A percentile compares a stretch with the other conserved stretches of the same genome.
Evolutionary conservation across 371 early-diverging fungal species (phyloP).

Genomic region (Mortierella polycephala): DNA sequence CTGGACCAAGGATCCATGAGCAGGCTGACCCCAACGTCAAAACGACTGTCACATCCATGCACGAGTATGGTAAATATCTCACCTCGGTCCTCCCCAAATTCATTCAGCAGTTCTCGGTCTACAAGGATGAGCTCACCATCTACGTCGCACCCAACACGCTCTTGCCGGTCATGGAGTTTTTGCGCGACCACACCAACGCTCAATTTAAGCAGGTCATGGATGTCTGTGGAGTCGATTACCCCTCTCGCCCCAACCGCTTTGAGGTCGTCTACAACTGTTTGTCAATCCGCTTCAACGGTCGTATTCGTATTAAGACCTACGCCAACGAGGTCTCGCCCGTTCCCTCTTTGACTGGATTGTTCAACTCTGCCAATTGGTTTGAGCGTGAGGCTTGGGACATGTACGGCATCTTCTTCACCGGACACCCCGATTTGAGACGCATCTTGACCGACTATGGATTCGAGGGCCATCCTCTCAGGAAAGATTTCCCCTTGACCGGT

Average conservation of each 20-base stretch:
- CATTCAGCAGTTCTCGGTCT: conserved; percentile 96
- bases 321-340: conserved; percentile 92
- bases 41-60: conserved; percentile 58
- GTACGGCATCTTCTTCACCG: conserved; percentile 96
- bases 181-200: conserved; percentile 92
- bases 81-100: conserved; percentile 91
- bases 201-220: conserved; percentile 95
- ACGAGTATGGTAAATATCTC: conserved; percentile 92
- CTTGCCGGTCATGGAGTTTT: conserved; percentile 83
- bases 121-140: conserved; percentile 97
- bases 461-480: conserved; percentile 96
- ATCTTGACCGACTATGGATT: conserved; percentile 99
- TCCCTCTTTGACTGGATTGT: conserved; percentile 82
- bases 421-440: conserved; percentile 96
- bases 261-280: conserved; percentile 96
- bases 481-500: conserved; percentile 98
- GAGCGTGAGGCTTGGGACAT: conserved; percentile 99
- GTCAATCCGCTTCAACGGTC: conserved; percentile 89
- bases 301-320: conserved; percentile 97
- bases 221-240: conserved; percentile 92
- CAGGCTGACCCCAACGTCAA: conserved; percentile 41
- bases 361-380: conserved; percentile 94
- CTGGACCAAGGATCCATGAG: conserved; percentile 55
- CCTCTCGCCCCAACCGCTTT: conserved; percentile 91
- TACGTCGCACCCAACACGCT: conserved; percentile 88